Base-by-base conservation (phyloP, 1,284 basidiomycete genomes). In the Inonotus hispidus region DNA sequence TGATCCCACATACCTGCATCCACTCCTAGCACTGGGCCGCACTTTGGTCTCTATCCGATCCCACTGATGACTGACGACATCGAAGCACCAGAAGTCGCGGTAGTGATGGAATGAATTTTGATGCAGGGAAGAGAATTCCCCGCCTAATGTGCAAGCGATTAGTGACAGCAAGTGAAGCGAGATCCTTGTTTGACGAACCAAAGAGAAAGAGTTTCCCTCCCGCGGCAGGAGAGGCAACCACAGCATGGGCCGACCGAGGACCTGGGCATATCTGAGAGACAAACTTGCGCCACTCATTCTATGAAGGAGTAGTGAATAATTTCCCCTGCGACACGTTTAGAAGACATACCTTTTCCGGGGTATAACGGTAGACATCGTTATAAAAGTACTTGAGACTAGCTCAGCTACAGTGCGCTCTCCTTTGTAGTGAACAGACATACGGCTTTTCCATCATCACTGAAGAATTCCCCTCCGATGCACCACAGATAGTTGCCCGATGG, bases 91-190 rank as follows among this genome's bases (percentile, higher is more conserved):
- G 68, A 95, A 86, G 68, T 95, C 92, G 46, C 91, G 84, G 70
- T 95, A 97, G 69, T 96, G 93, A 66, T 95, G 92, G 72, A 96
- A 96, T 0, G 85, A 86, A 32, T 87, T 94, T 72, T 96, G 93
- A 63, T 92, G 83, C 3, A 92, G 74, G 0, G 90, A 91, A 0
- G 93, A 93, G 67, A 92, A 94, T 72, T 94, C 92, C 11, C 92
- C 92, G 23, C 89, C 87, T 88, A 62, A 7, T 19, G 14, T 23
- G 16, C 16, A 21, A 59, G 27, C 49, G 45, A n/a, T 21, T 27
- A 19, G 32, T n/a, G 50, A 59, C 53, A 49, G 56, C 56, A 21
- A 16, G 57, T 43, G 27, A 16, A 32, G 58, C 11, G 53, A 23
- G 5, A 45, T 21, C 13, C 19, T 16, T 13, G 11, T 29, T 23